phyloP scores from a whole-genome alignment of 2,329 filamentous ascomycete genomes.

The Diaporthe capsici region DNA sequence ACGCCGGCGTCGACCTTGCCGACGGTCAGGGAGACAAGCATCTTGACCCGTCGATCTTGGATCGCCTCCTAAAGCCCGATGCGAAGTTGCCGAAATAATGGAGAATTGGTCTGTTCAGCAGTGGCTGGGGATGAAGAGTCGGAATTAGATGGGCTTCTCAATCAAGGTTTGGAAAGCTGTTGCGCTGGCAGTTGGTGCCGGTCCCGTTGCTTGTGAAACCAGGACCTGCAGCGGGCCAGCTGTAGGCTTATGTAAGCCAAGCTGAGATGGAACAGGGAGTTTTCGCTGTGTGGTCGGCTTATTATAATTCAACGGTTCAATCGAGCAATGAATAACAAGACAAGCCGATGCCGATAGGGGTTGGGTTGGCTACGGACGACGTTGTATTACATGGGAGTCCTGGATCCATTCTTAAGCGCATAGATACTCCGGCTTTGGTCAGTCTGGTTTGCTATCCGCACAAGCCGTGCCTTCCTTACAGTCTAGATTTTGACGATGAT shows the following conservation, averaged over 20 bases:
- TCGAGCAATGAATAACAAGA: not conserved
- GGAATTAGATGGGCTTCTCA: constrained; percentile 8
- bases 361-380: not conserved
- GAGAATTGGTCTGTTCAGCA: not conserved
- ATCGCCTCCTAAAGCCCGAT: constrained; percentile 13
- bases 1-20: constrained; percentile 99
- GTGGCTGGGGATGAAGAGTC: not conserved
- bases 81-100: not conserved
- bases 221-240: constrained; percentile 14
- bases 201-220: constrained; percentile 35
- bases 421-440: not conserved
- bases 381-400: not conserved
- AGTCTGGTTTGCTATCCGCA: not conserved
- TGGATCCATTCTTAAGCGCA: not conserved
- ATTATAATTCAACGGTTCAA: not conserved
- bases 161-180: constrained; percentile 24
- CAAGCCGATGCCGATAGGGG: not conserved
- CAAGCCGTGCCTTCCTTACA: not conserved
- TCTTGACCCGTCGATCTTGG: constrained; percentile 57
- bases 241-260: constrained; percentile 39
- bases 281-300: not conserved
- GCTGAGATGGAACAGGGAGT: not conserved
- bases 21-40: constrained; percentile 98
- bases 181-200: constrained; percentile 24
- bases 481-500: not conserved